A percentile compares a stretch with the other conserved stretches of the same genome.
Evolutionary conservation across 805 yeast species (phyloP).

Genomic region (Ogataea polymorpha): DNA sequence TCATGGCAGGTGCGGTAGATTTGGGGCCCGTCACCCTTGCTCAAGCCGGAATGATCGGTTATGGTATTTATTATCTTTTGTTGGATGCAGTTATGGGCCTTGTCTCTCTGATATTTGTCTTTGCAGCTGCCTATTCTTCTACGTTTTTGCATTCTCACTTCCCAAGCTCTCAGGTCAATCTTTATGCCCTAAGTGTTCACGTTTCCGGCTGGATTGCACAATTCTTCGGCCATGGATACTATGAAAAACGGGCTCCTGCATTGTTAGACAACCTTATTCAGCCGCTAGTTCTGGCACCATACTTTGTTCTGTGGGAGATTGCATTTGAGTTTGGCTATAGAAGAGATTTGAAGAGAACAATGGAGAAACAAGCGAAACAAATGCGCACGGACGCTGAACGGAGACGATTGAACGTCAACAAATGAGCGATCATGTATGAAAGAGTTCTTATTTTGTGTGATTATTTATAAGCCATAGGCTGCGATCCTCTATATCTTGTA

Average conservation of each 20-base stretch:
- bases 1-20: slow-evolving; percentile 25
- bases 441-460: neutral
- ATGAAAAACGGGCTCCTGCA: slow-evolving; percentile 85
- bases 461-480: no score
- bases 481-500: no score
- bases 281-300: slow-evolving; percentile 88
- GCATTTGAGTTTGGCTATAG: slow-evolving; percentile 66
- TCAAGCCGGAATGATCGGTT: slow-evolving; percentile 41
- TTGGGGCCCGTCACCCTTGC: slow-evolving; percentile 36
- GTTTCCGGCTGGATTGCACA: slow-evolving; percentile 73
- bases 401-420: slow-evolving; percentile 23
- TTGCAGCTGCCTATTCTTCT: slow-evolving; percentile 20
- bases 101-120: slow-evolving; percentile 38
- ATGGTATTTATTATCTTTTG: slow-evolving; percentile 53
- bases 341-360: slow-evolving; percentile 44
- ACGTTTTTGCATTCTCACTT: slow-evolving; percentile 13
- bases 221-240: slow-evolving; percentile 82
- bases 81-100: slow-evolving; percentile 54
- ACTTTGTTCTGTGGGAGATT: slow-evolving; percentile 77
- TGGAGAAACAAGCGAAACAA: slow-evolving; percentile 46
- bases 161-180: slow-evolving; percentile 23
- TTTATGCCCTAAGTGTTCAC: slow-evolving; percentile 42
- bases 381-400: slow-evolving; percentile 16
- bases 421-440: neutral
- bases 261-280: slow-evolving; percentile 77